These are phyloP conservation scores for Oxytropis ochrocephala DNA, from an alignment of 306 rosid species.

Conservation along the genomic window DNA sequence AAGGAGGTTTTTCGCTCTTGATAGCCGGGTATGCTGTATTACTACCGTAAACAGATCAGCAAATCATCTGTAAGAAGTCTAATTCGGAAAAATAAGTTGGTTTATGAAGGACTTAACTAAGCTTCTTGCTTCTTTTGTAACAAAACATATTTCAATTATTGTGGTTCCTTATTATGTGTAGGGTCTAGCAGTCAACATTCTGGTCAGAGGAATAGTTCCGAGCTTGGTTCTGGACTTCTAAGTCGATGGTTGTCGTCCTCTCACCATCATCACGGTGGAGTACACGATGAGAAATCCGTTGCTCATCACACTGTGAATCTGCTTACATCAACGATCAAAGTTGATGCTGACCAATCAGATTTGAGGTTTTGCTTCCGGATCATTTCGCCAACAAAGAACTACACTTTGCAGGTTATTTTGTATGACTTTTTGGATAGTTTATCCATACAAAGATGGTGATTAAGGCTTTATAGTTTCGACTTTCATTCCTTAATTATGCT, in stretches of 20 bases:
- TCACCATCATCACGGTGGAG: slow-evolving; percentile 98
- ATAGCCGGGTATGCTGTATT: slow-evolving; percentile 95
- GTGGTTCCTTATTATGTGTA: slow-evolving; percentile 31
- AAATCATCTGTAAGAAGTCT: slow-evolving; percentile 82
- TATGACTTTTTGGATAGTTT: slow-evolving; percentile 6
- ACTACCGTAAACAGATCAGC: slow-evolving; percentile 88
- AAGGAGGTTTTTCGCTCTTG: slow-evolving; percentile 99
- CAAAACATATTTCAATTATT: slow-evolving; percentile 2
- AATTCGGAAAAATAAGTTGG: slow-evolving; percentile 18
- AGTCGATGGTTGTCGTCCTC: slow-evolving; percentile 99
- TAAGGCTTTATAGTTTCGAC: slow-evolving; percentile 30
- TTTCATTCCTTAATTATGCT: slow-evolving; percentile 50
- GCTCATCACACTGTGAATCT: slow-evolving; percentile 99
- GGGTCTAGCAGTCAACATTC: slow-evolving; percentile 80
- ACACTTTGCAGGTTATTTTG: slow-evolving; percentile 84
- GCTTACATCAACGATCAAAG: slow-evolving; percentile 97
- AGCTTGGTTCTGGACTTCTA: slow-evolving; percentile 96
- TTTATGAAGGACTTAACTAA: slow-evolving; percentile 10
- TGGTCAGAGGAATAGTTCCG: slow-evolving; percentile 96
- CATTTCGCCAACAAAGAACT: slow-evolving; percentile 97
- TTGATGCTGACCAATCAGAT: slow-evolving; percentile 98
- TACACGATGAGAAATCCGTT: slow-evolving; percentile 98
- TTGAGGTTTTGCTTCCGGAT: slow-evolving; percentile 97
- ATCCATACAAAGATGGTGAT: slow-evolving; percentile 4
- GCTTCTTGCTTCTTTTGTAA: slow-evolving; percentile 8